phyloP scores from a whole-genome alignment of 441 rosid genomes.

The Sinapis alba region DNA sequence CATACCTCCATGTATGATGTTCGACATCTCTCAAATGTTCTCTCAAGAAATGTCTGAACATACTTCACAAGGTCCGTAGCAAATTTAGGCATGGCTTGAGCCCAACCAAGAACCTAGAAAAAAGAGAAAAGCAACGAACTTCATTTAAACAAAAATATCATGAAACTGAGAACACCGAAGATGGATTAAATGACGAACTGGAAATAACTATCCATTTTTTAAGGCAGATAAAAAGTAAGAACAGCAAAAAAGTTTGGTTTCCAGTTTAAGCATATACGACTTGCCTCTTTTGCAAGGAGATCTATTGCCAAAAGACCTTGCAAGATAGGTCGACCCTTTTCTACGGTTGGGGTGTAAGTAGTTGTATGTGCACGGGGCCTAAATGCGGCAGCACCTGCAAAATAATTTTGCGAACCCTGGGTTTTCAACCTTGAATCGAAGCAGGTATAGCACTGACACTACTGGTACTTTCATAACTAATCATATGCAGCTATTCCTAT shows the following conservation, averaged over 20 bases:
- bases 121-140: conserved; percentile 29
- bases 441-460: conserved; percentile 6
- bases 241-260: conserved; percentile 19
- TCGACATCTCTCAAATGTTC: conserved; percentile 96
- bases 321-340: conserved; percentile 96
- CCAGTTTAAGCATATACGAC: conserved; percentile 36
- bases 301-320: conserved; percentile 97
- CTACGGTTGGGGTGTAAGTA: conserved; percentile 68
- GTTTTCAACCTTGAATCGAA: conserved; percentile 19
- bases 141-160: conserved; percentile 27
- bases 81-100: conserved; percentile 99
- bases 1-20: conserved; percentile 95
- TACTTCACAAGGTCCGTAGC: conserved; percentile 84
- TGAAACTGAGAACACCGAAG: conserved; percentile 4
- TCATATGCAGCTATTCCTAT: conserved; percentile 4
- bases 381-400: conserved; percentile 96
- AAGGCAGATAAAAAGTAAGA: conserved; percentile 12
- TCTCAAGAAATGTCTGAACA: conserved; percentile 97
- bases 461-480: not conserved
- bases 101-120: conserved; percentile 95
- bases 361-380: conserved; percentile 84
- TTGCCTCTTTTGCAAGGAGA: conserved; percentile 93
- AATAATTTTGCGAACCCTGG: conserved; percentile 24
- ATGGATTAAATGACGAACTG: conserved; percentile 8
- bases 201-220: conserved; percentile 5